Evolutionary conservation across 495 filamentous ascomycete genomes (phyloP).

Genomic region (Cercophora newfieldiana): DNA sequence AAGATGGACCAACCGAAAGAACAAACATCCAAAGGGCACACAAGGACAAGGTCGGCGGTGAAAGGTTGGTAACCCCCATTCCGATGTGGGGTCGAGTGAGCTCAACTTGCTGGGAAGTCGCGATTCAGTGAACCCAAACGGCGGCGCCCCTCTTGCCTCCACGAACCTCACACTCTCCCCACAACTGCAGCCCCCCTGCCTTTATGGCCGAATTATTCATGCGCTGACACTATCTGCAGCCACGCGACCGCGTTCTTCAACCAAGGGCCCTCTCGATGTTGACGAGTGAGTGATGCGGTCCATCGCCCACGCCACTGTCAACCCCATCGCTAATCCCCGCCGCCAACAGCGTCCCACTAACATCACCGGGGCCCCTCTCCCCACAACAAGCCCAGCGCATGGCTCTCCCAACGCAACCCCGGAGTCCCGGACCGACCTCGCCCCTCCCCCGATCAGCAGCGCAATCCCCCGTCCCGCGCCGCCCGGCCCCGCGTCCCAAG

Average conservation of each 20-base stretch:
- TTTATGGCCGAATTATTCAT: not conserved
- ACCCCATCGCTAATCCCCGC: not conserved
- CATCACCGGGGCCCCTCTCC: constrained; percentile 29
- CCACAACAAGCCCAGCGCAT: constrained; percentile 18
- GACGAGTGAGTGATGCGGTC: constrained; percentile 46
- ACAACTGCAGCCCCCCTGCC: not conserved
- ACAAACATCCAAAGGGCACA: constrained; percentile 34
- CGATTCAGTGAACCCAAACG: not conserved
- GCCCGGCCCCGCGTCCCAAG: constrained; percentile 46
- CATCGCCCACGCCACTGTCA: constrained; percentile 9
- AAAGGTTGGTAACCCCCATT: constrained; percentile 34
- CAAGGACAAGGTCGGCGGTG: constrained; percentile 41
- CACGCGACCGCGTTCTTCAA: constrained; percentile 51
- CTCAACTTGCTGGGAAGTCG: not conserved
- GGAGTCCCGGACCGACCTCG: constrained; percentile 23
- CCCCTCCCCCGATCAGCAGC: constrained; percentile 28
- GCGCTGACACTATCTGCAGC: constrained; percentile 32
- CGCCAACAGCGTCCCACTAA: constrained; percentile 26
- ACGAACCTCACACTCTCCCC: not conserved
- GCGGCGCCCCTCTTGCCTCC: not conserved
- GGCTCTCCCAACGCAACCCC: constrained; percentile 10
- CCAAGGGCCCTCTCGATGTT: constrained; percentile 58
- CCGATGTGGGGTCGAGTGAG: not conserved
- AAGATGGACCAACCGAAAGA: constrained; percentile 38
- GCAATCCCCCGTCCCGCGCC: constrained; percentile 24